phyloP scores from a whole-genome alignment of 352 stramenopile genomes.

The Phytophthora melonis region DNA sequence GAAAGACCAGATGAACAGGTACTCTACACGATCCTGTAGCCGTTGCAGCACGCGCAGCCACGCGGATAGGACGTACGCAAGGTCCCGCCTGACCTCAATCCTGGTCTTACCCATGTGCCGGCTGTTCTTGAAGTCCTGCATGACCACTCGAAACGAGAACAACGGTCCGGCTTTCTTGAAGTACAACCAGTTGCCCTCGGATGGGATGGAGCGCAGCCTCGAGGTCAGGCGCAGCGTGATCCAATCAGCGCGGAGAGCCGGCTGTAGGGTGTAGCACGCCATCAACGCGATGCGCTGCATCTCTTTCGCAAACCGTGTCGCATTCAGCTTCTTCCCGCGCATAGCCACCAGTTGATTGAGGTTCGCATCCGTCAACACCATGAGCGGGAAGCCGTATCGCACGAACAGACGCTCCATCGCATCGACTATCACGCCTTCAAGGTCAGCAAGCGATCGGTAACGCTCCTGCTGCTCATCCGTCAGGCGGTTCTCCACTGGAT shows the following conservation, averaged over 20 bases:
- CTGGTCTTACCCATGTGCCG: not conserved
- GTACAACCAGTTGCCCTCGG: constrained; percentile 1
- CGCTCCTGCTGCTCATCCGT: not conserved
- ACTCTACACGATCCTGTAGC: too few species aligned
- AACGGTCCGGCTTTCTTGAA: not conserved
- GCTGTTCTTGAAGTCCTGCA: constrained; percentile 2
- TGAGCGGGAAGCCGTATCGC: not conserved
- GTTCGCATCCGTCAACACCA: not conserved
- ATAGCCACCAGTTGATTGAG: not conserved
- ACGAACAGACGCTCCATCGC: not conserved
- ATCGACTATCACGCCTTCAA: not conserved
- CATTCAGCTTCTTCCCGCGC: not conserved
- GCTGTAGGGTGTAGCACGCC: not conserved
- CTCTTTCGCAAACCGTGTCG: not conserved
- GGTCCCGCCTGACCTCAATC: not conserved
- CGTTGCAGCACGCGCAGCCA: too few species aligned
- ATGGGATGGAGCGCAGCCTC: not conserved
- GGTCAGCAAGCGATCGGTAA: not conserved
- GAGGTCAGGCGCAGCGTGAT: not conserved
- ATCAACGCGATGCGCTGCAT: not conserved
- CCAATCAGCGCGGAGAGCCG: not conserved
- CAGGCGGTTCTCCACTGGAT: not conserved
- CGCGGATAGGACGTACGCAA: too few species aligned
- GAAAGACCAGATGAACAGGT: too few species aligned
- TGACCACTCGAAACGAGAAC: not conserved